Conservation (phyloP, 805 yeast species). For the Ogataea neopini region DNA sequence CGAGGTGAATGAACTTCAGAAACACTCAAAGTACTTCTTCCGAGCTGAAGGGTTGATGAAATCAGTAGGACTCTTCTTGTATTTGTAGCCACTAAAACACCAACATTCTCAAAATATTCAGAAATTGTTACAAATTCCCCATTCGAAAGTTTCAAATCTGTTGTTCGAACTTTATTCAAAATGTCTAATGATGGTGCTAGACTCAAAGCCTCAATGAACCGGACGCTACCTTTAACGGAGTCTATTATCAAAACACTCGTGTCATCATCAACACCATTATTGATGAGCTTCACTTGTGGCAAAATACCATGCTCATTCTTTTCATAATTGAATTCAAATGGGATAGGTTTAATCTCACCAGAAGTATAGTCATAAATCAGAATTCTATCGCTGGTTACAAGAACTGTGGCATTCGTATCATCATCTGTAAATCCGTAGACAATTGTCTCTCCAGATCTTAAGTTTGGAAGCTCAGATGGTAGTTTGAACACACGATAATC, state of each 20-base stretch:
- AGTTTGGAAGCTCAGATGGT: slow-evolving; percentile 52
- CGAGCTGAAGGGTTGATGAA: slow-evolving; percentile 64
- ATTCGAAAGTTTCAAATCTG: slow-evolving; percentile 43
- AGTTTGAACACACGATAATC: slow-evolving; percentile 58
- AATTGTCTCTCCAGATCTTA: slow-evolving; percentile 32
- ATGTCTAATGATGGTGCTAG: slow-evolving; percentile 59
- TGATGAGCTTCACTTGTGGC: slow-evolving; percentile 61
- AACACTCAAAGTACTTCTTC: slow-evolving; percentile 48
- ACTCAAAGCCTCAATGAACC: slow-evolving; percentile 74
- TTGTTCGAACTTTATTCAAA: slow-evolving; percentile 35
- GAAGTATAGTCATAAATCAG: slow-evolving; percentile 71
- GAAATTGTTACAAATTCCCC: slow-evolving; percentile 60
- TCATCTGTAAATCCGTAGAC: slow-evolving; percentile 28
- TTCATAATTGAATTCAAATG: slow-evolving; percentile 51
- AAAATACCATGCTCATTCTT: slow-evolving; percentile 30
- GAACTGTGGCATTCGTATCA: slow-evolving; percentile 29
- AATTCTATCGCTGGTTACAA: slow-evolving; percentile 49
- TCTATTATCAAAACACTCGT: slow-evolving; percentile 76
- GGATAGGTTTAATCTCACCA: slow-evolving; percentile 57
- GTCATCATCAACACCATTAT: slow-evolving; percentile 49
- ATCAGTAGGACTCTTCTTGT: slow-evolving; percentile 64
- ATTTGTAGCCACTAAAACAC: slow-evolving; percentile 69
- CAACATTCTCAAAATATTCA: slow-evolving; percentile 70
- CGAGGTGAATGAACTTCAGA: slow-evolving; percentile 26
- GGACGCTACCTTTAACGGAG: slow-evolving; percentile 55